Percentiles rank a stretch among this genome's conserved stretches.
Conservation (phyloP, 2,329 filamentous ascomycete genomes). For the Penicillium sp. region DNA sequence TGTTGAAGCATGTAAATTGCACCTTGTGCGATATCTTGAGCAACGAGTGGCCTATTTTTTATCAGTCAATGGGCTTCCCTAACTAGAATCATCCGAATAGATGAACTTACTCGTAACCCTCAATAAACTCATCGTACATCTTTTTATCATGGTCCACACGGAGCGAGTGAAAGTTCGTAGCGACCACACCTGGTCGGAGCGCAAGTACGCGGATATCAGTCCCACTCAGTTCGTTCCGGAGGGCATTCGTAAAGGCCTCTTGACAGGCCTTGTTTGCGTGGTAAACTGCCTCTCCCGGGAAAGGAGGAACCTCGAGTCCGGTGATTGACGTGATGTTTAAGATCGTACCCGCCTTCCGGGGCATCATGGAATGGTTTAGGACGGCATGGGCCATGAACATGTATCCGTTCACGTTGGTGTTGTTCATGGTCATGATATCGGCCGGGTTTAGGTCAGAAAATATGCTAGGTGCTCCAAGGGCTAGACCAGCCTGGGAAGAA, state of each 20-base stretch:
- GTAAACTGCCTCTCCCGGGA: slow-evolving; percentile 53
- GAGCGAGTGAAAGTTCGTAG: slow-evolving; percentile 54
- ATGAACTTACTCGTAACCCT: slow-evolving; percentile 40
- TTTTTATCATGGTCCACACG: slow-evolving; percentile 50
- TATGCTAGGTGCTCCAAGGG: slow-evolving; percentile 49
- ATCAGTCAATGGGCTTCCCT: background rate
- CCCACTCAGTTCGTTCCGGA: slow-evolving; percentile 52
- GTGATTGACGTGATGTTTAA: slow-evolving; percentile 55
- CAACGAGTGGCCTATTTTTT: slow-evolving; percentile 39
- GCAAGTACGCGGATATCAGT: slow-evolving; percentile 55
- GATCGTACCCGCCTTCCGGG: slow-evolving; percentile 48
- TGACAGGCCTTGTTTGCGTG: slow-evolving; percentile 53
- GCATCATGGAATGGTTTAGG: slow-evolving; percentile 50
- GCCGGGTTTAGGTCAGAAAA: slow-evolving; percentile 49
- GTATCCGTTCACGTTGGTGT: slow-evolving; percentile 54
- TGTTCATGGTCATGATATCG: slow-evolving; percentile 50
- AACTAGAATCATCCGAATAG: background rate
- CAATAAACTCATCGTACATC: slow-evolving; percentile 50
- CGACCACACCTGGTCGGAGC: slow-evolving; percentile 53
- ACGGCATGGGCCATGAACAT: slow-evolving; percentile 53
- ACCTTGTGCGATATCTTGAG: slow-evolving; percentile 49
- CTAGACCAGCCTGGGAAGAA: slow-evolving; percentile 46
- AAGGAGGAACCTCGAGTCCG: slow-evolving; percentile 53
- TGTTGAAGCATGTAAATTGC: slow-evolving; percentile 50
- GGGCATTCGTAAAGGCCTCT: slow-evolving; percentile 55